Percentiles rank a stretch among this genome's conserved stretches.
phyloP scores from a whole-genome alignment of 306 rosid genomes.

The Mimosa bimucronata region DNA sequence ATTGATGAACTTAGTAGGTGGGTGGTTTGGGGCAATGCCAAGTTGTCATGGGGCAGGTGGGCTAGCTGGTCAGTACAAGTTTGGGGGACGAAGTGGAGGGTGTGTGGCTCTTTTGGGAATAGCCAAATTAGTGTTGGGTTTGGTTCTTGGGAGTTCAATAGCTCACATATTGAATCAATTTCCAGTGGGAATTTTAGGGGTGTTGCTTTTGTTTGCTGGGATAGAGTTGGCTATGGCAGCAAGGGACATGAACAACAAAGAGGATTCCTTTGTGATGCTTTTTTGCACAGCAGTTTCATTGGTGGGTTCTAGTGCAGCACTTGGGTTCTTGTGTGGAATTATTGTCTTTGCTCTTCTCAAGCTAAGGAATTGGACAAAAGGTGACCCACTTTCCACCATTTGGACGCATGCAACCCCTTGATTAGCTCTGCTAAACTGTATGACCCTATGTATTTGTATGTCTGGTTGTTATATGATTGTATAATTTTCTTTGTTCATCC shows the following conservation, averaged over 20 bases:
- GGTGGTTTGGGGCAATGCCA: slow-evolving; percentile 89
- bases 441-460: not conserved
- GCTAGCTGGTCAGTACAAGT: slow-evolving; percentile 72
- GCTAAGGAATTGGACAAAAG: slow-evolving; percentile 49
- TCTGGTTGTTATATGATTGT: not conserved
- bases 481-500: too few species aligned
- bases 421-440: not conserved
- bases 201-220: slow-evolving; percentile 68
- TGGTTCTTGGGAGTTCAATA: slow-evolving; percentile 63
- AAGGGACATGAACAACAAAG: slow-evolving; percentile 61
- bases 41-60: slow-evolving; percentile 84
- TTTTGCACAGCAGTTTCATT: slow-evolving; percentile 57
- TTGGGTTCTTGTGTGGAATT: slow-evolving; percentile 63
- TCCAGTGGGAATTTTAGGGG: slow-evolving; percentile 69
- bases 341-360: slow-evolving; percentile 44
- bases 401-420: slow-evolving; percentile 29
- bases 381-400: slow-evolving; percentile 33
- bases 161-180: slow-evolving; percentile 51
- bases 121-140: slow-evolving; percentile 56
- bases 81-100: slow-evolving; percentile 79
- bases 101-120: slow-evolving; percentile 73
- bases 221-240: slow-evolving; percentile 71
- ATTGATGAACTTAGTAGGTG: slow-evolving; percentile 63
- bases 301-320: slow-evolving; percentile 64
- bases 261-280: slow-evolving; percentile 68